Evolutionary conservation across 1,284 basidiomycete species (phyloP).

Genomic region (Chalciporus sp.): DNA sequence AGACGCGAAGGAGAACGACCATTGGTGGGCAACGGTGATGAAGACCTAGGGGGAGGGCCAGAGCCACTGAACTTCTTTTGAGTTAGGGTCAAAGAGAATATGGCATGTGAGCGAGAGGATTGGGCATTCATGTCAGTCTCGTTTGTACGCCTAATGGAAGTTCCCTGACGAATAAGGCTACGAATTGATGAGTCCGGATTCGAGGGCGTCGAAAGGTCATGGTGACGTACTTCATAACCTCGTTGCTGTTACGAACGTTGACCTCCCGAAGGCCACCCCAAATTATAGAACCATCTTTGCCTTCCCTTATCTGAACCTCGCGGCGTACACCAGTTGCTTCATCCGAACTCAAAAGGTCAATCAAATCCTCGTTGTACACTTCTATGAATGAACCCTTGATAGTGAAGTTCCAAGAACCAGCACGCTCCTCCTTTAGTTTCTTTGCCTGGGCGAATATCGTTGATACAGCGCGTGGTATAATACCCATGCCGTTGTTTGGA

Average conservation of each 20-base stretch:
- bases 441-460: slow-evolving; percentile 84
- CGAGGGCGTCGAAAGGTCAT: slow-evolving; percentile 3
- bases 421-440: slow-evolving; percentile 76
- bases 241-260: slow-evolving; percentile 76
- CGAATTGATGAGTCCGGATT: slow-evolving; percentile 20
- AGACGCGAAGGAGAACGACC: slow-evolving; percentile 79
- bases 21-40: slow-evolving; percentile 70
- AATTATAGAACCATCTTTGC: slow-evolving; percentile 94
- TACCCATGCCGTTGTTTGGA: slow-evolving; percentile 81
- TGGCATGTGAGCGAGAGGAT: slow-evolving; percentile 96
- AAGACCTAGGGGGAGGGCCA: slow-evolving; percentile 66
- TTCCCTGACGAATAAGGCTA: slow-evolving; percentile 84
- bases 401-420: slow-evolving; percentile 69
- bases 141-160: slow-evolving; percentile 89
- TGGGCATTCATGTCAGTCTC: slow-evolving; percentile 99
- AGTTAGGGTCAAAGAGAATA: slow-evolving; percentile 93
- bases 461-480: slow-evolving; percentile 95
- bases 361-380: slow-evolving; percentile 97
- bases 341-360: slow-evolving; percentile 82
- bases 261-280: slow-evolving; percentile 96
- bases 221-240: slow-evolving; percentile 86
- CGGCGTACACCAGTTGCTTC: slow-evolving; percentile 64
- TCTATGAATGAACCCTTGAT: slow-evolving; percentile 92
- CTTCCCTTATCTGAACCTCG: slow-evolving; percentile 95
- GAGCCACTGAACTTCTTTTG: slow-evolving; percentile 82